These are phyloP conservation scores for Taiozyma sp. DNA, from an alignment of 1,139 yeast species.

Conservation along the genomic window DNA sequence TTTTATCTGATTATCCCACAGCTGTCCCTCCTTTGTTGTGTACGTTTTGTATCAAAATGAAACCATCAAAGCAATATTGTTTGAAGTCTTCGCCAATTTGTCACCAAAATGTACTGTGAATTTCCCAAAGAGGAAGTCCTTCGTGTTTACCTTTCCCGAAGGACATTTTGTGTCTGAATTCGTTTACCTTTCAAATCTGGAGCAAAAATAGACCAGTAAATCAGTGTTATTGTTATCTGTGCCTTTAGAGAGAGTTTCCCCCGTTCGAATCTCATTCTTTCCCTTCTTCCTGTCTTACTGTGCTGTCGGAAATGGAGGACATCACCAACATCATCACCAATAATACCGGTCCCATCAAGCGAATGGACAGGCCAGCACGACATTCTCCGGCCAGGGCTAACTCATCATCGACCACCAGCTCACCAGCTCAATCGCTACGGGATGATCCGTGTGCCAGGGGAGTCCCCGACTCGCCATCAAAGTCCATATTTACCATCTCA, in stretches of 20 bases:
- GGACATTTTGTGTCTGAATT: background rate
- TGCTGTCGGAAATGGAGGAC: background rate
- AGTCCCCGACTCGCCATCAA: background rate
- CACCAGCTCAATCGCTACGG: background rate
- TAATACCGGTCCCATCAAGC: background rate
- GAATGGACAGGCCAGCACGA: background rate
- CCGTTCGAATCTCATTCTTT: background rate
- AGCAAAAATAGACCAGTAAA: background rate
- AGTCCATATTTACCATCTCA: background rate
- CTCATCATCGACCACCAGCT: background rate
- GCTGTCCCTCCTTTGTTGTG: background rate
- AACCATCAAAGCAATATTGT: too few species aligned
- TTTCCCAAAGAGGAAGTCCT: background rate
- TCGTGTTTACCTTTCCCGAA: background rate
- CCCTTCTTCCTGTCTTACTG: background rate
- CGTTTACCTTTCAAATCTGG: background rate
- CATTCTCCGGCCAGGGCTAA: background rate
- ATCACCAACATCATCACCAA: background rate
- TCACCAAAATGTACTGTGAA: background rate
- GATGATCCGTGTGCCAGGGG: background rate
- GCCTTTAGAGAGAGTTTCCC: background rate
- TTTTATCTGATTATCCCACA: too few species aligned
- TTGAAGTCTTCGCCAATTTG: background rate
- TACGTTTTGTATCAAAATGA: background rate
- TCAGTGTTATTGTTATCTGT: background rate